phyloP scores from a whole-genome alignment of 495 filamentous ascomycete genomes.

The Trichoderma gamsii region DNA sequence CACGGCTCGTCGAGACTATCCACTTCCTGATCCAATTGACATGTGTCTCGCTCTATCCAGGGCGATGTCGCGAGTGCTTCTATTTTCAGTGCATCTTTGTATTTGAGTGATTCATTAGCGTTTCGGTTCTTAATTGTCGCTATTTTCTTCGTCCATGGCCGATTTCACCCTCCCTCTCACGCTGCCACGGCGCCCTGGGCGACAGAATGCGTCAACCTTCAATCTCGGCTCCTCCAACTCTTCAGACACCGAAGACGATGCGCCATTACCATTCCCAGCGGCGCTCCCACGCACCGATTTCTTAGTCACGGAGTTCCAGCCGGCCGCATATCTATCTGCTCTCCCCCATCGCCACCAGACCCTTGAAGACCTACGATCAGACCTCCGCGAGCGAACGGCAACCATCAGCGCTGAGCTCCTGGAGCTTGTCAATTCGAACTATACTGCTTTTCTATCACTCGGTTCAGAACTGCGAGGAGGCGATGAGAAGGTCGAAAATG shows the following conservation, averaged over 20 bases:
- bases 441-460: conserved; percentile 79
- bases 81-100: not conserved
- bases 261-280: conserved; percentile 73
- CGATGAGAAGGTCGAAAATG: conserved; percentile 85
- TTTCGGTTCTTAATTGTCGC: not conserved
- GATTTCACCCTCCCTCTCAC: conserved; percentile 27
- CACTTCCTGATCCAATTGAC: not conserved
- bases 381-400: conserved; percentile 70
- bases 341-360: conserved; percentile 86
- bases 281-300: conserved; percentile 76
- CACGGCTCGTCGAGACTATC: not conserved
- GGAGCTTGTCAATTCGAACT: conserved; percentile 90
- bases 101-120: not conserved
- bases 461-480: conserved; percentile 79
- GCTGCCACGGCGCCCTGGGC: conserved; percentile 24
- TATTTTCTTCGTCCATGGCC: conserved; percentile 24
- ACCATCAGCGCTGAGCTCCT: conserved; percentile 76
- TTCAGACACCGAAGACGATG: conserved; percentile 46
- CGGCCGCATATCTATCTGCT: conserved; percentile 74
- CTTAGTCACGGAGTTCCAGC: conserved; percentile 70
- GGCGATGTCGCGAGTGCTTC: not conserved
- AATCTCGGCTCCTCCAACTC: conserved; percentile 28
- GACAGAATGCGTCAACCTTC: conserved; percentile 20
- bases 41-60: not conserved
- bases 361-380: conserved; percentile 84